Percentiles rank a stretch among this genome's conserved stretches.
Evolutionary conservation across 2,329 filamentous ascomycete genomes (phyloP).

Genomic region (Beauveria caledonica): DNA sequence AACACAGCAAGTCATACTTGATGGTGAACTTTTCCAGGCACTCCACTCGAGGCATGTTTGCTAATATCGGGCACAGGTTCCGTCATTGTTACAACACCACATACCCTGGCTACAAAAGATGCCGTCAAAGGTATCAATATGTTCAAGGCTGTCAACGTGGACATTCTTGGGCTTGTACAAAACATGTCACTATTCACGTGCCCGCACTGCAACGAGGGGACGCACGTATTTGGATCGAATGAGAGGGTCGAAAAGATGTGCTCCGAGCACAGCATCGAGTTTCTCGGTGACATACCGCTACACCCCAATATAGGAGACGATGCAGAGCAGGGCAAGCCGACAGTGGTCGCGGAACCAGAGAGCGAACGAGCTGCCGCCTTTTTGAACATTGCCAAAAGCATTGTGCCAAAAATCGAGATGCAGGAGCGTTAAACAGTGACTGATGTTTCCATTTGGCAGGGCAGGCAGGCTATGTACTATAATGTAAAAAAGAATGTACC

Average conservation of each 20-base stretch:
- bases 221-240: slow-evolving; percentile 64
- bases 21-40: slow-evolving; percentile 46
- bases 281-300: slow-evolving; percentile 82
- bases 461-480: neutral
- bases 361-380: slow-evolving; percentile 68
- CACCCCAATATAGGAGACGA: slow-evolving; percentile 82
- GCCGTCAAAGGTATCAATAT: slow-evolving; percentile 87
- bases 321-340: slow-evolving; percentile 79
- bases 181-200: slow-evolving; percentile 87
- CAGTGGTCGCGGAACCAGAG: slow-evolving; percentile 76
- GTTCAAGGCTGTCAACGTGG: slow-evolving; percentile 77
- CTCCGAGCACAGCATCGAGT: slow-evolving; percentile 61
- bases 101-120: slow-evolving; percentile 86
- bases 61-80: slow-evolving; percentile 43
- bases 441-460: neutral
- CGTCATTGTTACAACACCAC: slow-evolving; percentile 85
- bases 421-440: slow-evolving; percentile 8
- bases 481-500: neutral
- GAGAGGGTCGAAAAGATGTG: slow-evolving; percentile 63
- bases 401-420: slow-evolving; percentile 38
- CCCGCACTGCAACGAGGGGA: slow-evolving; percentile 65
- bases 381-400: slow-evolving; percentile 54
- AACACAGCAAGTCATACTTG: slow-evolving; percentile 83
- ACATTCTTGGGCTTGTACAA: slow-evolving; percentile 78
- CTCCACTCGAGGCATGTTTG: too few relatives aligned